Conservation (phyloP, 768 basidiomycete species). For the Pleurotus salmoneostramineus region DNA sequence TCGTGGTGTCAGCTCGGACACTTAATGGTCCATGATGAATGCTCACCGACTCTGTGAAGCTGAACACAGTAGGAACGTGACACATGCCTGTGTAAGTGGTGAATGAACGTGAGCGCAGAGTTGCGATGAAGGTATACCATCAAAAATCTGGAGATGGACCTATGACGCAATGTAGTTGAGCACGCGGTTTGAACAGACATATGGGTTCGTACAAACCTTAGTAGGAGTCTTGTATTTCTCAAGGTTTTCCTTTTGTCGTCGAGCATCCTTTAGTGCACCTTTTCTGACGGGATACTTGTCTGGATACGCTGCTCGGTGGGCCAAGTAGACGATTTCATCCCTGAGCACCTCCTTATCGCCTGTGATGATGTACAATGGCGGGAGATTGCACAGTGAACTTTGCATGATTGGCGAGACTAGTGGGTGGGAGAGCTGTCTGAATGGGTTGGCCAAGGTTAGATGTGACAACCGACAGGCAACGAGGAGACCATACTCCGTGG, state of each 20-base stretch:
- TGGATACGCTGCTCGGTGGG: slow-evolving; percentile 79
- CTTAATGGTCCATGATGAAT: neutral
- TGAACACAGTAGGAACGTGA: slow-evolving; percentile 73
- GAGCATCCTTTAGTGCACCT: slow-evolving; percentile 41
- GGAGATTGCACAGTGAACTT: slow-evolving; percentile 71
- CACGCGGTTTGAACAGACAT: neutral
- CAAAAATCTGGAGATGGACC: slow-evolving; percentile 75
- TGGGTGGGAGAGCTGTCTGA: slow-evolving; percentile 59
- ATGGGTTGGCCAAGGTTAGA: neutral
- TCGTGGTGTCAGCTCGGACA: neutral
- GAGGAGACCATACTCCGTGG: slow-evolving; percentile 51
- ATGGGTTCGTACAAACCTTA: slow-evolving; percentile 28
- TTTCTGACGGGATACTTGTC: slow-evolving; percentile 55
- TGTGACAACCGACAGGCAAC: neutral
- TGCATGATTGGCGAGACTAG: slow-evolving; percentile 71
- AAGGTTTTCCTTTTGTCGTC: slow-evolving; percentile 48
- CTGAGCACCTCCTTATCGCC: slow-evolving; percentile 73
- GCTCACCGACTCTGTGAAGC: slow-evolving; percentile 55
- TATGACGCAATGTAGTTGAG: slow-evolving; percentile 18
- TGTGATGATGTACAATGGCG: slow-evolving; percentile 69
- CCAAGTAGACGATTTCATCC: slow-evolving; percentile 75
- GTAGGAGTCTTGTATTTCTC: slow-evolving; percentile 49
- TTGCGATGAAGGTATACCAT: slow-evolving; percentile 40
- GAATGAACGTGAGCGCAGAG: neutral
- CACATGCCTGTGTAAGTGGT: slow-evolving; percentile 47